Evolutionary conservation across 192 early-diverging fungal species (phyloP).

Genomic region (Gaertneriomyces sp.): DNA sequence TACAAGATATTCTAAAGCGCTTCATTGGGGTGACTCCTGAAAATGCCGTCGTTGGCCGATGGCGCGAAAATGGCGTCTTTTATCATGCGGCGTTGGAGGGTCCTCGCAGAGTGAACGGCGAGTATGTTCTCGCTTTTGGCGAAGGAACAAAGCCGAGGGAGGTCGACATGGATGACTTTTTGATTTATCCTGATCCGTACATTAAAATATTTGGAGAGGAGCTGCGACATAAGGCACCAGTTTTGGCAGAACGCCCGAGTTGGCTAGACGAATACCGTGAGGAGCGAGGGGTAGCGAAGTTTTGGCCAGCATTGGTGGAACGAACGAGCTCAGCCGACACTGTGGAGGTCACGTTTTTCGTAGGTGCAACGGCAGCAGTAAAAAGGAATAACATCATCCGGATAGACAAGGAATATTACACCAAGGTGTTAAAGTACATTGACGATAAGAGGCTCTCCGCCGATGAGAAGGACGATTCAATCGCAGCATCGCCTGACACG

Average conservation of each 20-base stretch:
- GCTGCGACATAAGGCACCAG: neutral
- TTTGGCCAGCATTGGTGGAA: neutral
- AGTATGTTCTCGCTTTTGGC: neutral
- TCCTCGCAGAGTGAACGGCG: neutral
- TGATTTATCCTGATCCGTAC: neutral
- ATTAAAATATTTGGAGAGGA: too few relatives aligned
- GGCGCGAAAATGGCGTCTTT: constrained; percentile 1
- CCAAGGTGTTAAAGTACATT: too few relatives aligned
- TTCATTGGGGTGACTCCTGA: neutral
- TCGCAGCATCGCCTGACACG: too few relatives aligned
- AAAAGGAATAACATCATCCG: too few relatives aligned
- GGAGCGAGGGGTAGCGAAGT: neutral
- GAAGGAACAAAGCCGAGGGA: neutral
- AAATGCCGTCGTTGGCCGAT: neutral
- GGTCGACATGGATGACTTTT: neutral
- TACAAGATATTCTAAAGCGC: constrained; percentile 5
- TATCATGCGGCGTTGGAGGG: neutral
- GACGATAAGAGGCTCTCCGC: too few relatives aligned
- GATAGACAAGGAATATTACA: too few relatives aligned
- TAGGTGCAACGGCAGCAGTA: too few relatives aligned
- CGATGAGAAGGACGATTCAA: too few relatives aligned
- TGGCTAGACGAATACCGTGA: neutral
- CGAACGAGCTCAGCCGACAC: too few relatives aligned
- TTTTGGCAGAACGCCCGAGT: neutral
- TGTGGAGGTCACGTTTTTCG: too few relatives aligned